A percentile compares a stretch with the other conserved stretches of the same genome.
phyloP scores from a whole-genome alignment of 805 yeast species.

The Saccharomyces jurei region DNA sequence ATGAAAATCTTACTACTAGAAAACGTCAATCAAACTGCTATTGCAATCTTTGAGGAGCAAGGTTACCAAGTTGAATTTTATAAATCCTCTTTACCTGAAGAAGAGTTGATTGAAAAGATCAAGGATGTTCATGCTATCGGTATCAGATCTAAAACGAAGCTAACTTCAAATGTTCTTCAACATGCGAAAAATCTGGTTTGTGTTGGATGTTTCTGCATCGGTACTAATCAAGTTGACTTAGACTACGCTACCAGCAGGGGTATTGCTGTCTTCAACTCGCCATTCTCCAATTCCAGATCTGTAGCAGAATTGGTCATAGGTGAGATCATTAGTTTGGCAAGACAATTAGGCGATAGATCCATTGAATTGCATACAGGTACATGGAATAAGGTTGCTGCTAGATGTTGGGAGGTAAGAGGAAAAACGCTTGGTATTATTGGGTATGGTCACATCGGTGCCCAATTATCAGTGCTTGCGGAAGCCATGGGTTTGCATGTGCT shows the following conservation, averaged over 20 bases:
- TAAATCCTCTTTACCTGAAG: conserved; percentile 84
- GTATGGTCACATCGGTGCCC: conserved; percentile 97
- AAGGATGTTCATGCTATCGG: conserved; percentile 93
- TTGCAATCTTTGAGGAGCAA: conserved; percentile 73
- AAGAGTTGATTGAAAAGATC: conserved; percentile 88
- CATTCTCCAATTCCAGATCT: conserved; percentile 95
- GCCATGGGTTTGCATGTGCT: conserved; percentile 95
- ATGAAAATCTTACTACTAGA: conserved; percentile 85
- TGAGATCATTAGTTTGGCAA: conserved; percentile 85
- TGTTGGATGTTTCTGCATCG: conserved; percentile 97
- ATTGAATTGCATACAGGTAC: conserved; percentile 92
- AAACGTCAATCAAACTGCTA: conserved; percentile 89
- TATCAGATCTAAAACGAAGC: conserved; percentile 91
- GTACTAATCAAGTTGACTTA: conserved; percentile 95
- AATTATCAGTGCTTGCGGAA: conserved; percentile 93
- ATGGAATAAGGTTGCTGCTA: conserved; percentile 93
- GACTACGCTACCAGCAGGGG: conserved; percentile 88
- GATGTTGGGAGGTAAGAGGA: conserved; percentile 99
- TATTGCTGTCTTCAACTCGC: conserved; percentile 95
- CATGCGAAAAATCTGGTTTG: conserved; percentile 86
- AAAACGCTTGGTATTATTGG: conserved; percentile 96
- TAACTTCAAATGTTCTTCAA: conserved; percentile 67
- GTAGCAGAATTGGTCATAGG: conserved; percentile 97
- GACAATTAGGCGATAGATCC: conserved; percentile 95
- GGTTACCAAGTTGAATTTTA: conserved; percentile 96